Evolutionary conservation across 2,329 filamentous ascomycete species (phyloP).

Genomic region (Neospermospora avenae): DNA sequence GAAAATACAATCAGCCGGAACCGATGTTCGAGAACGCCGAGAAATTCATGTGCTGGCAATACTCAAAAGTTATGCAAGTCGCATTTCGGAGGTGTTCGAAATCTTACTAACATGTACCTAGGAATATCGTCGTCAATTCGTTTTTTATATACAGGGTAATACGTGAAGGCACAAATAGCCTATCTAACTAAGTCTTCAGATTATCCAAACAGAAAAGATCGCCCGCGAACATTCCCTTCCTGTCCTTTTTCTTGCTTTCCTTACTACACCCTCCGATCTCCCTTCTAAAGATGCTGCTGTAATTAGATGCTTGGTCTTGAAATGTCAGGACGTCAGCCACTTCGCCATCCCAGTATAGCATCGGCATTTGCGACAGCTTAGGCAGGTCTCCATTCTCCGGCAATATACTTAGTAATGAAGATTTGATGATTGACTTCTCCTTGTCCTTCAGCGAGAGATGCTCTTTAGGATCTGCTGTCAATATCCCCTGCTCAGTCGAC

Average conservation of each 20-base stretch:
- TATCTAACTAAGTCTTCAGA: slow-evolving; percentile 4
- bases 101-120: no score
- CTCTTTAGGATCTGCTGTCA: slow-evolving; percentile 30
- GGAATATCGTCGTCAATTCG: no score
- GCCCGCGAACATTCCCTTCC: slow-evolving; percentile 11
- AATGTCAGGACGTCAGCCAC: slow-evolving; percentile 41
- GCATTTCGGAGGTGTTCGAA: no score
- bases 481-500: slow-evolving; percentile 16
- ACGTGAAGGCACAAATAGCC: no score
- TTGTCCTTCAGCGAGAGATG: slow-evolving; percentile 28
- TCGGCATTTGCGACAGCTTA: slow-evolving; percentile 48
- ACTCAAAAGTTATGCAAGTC: no score
- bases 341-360: slow-evolving; percentile 63
- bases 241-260: slow-evolving; percentile 17
- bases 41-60: no score
- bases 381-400: slow-evolving; percentile 44
- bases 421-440: slow-evolving; percentile 41
- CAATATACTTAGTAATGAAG: slow-evolving; percentile 49
- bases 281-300: slow-evolving; percentile 55
- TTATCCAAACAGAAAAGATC: slow-evolving; percentile 34
- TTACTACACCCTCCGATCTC: slow-evolving; percentile 63
- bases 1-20: no score
- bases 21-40: no score
- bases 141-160: no score
- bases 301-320: slow-evolving; percentile 46